Evolutionary conservation across 2,329 filamentous ascomycete genomes (phyloP).

Genomic region (Didymella lethalis): DNA sequence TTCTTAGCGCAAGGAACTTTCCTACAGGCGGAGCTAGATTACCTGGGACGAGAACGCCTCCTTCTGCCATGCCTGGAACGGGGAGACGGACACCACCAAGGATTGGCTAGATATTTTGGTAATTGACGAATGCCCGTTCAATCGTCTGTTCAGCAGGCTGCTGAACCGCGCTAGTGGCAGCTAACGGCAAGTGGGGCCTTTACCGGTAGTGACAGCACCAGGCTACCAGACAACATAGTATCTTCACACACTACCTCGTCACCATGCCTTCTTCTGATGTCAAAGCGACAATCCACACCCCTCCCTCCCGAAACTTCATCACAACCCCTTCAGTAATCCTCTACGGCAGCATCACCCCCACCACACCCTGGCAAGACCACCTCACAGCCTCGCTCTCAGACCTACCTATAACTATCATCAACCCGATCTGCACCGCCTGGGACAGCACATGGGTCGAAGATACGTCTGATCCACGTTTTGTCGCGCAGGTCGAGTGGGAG

Average conservation of each 20-base stretch:
- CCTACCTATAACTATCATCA: conserved; percentile 63
- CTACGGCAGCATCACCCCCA: conserved; percentile 60
- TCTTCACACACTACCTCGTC: not conserved
- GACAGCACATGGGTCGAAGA: conserved; percentile 65
- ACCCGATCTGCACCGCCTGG: conserved; percentile 67
- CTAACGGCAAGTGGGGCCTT: conserved; percentile 9
- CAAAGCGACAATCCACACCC: conserved; percentile 33
- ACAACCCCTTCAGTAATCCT: conserved; percentile 61
- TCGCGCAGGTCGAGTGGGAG: conserved; percentile 69
- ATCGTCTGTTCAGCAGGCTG: not conserved
- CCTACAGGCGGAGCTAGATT: conserved; percentile 48
- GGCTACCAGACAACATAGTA: conserved; percentile 1
- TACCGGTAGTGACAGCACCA: not conserved
- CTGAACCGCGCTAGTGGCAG: conserved; percentile 3
- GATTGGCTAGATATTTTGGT: not conserved
- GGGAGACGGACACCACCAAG: conserved; percentile 25
- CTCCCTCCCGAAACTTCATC: conserved; percentile 29
- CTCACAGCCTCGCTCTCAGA: conserved; percentile 52
- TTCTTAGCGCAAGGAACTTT: conserved; percentile 78
- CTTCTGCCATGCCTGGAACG: conserved; percentile 27
- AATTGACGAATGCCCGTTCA: not conserved
- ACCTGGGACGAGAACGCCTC: conserved; percentile 15
- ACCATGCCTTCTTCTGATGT: conserved; percentile 25
- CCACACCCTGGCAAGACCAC: conserved; percentile 60
- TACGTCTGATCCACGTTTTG: conserved; percentile 58